A percentile compares a stretch with the other conserved stretches of the same genome.
These are phyloP conservation scores for Mollisiaceae sp. DNA, from an alignment of 2,329 filamentous ascomycete genomes.

Conservation along the genomic window DNA sequence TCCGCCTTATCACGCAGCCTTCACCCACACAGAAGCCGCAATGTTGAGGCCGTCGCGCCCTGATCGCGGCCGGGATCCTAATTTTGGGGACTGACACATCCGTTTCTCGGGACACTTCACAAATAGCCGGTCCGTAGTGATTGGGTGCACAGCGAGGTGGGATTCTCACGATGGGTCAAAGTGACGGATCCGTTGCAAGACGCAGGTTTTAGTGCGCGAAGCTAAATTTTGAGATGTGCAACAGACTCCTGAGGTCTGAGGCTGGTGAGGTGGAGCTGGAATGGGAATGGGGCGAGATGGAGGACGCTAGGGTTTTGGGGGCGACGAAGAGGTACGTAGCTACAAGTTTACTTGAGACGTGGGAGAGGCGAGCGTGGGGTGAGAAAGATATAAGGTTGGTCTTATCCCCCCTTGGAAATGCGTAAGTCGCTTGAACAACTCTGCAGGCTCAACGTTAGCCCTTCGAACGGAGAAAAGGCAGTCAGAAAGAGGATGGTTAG, in stretches of 20 bases:
- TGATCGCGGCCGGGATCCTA: background rate
- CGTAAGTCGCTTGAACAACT: background rate
- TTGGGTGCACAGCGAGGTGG: background rate
- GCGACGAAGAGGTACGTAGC: background rate
- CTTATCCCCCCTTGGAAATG: background rate
- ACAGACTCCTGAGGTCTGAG: background rate
- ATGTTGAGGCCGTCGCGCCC: background rate
- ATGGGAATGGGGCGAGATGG: background rate
- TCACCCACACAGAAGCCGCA: background rate
- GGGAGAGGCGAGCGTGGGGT: constrained; percentile 8
- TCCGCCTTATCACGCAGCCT: constrained; percentile 3
- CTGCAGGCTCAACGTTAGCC: background rate
- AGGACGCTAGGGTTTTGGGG: background rate
- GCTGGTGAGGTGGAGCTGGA: background rate
- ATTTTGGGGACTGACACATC: constrained; percentile 3
- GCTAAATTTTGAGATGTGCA: constrained; percentile 20
- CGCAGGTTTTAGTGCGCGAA: constrained; percentile 16
- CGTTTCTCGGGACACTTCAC: background rate
- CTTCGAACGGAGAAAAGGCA: background rate
- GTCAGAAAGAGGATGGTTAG: background rate
- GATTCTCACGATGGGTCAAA: background rate
- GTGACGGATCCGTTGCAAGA: background rate
- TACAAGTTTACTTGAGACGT: constrained; percentile 2
- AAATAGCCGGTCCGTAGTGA: background rate
- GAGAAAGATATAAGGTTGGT: background rate